Conservation (phyloP, 75 land plant genomes). For the Cupressus sempervirens region DNA sequence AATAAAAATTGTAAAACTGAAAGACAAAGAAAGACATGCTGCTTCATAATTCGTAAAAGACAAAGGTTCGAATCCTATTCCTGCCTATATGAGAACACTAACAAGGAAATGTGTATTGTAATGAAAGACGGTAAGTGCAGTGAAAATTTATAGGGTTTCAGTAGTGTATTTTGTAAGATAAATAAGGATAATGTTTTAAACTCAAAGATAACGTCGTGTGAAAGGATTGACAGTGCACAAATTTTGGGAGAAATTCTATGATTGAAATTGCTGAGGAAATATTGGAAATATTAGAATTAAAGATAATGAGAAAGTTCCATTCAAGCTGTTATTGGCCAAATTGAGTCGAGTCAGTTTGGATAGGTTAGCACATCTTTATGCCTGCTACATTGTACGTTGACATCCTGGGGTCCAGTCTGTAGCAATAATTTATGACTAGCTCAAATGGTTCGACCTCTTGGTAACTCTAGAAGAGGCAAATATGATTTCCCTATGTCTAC, state of each 20-base stretch:
- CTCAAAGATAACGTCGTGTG: neutral
- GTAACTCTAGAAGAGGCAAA: too few relatives aligned
- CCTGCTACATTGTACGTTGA: too few relatives aligned
- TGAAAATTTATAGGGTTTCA: too few relatives aligned
- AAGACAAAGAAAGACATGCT: neutral
- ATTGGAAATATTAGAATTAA: neutral
- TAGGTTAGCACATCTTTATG: too few relatives aligned
- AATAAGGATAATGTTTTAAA: neutral
- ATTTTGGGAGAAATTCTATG: neutral
- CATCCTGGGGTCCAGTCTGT: too few relatives aligned
- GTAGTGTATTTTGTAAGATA: neutral
- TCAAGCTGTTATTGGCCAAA: too few relatives aligned
- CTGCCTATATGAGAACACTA: neutral
- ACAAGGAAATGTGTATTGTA: neutral
- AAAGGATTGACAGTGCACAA: neutral
- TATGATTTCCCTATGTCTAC: too few relatives aligned
- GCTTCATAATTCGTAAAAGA: neutral
- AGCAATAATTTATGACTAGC: too few relatives aligned
- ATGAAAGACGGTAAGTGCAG: neutral
- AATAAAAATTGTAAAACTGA: neutral
- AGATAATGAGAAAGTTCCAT: too few relatives aligned
- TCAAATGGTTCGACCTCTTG: too few relatives aligned
- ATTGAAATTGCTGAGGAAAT: neutral
- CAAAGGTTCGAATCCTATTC: neutral
- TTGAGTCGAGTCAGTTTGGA: too few relatives aligned